Conservation (phyloP, 805 yeast species). For the Clavispora fructus region DNA sequence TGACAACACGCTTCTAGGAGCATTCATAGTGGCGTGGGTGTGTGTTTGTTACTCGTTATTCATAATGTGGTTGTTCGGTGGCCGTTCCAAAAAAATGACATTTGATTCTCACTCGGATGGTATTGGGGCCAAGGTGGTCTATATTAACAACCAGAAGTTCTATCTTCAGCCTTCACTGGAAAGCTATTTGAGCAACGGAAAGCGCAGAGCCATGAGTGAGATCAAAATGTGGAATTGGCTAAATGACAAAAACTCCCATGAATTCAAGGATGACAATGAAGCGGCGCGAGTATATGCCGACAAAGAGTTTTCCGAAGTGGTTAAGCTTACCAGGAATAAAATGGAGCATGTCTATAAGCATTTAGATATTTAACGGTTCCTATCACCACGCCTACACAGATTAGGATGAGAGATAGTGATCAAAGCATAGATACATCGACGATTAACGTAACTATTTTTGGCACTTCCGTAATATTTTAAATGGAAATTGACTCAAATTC, state of each 20-base stretch:
- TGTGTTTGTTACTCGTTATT: slow-evolving; percentile 8
- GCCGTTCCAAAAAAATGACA: neutral
- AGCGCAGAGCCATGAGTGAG: slow-evolving; percentile 1
- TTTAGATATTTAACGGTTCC: neutral
- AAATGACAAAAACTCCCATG: neutral
- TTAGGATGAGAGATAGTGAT: neutral
- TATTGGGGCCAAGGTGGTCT: neutral
- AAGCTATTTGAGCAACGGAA: slow-evolving; percentile 6
- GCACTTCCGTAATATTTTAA: too few relatives aligned
- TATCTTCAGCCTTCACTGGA: slow-evolving; percentile 9
- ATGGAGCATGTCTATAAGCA: slow-evolving; percentile 10
- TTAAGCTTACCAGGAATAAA: slow-evolving; percentile 11
- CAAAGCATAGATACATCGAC: neutral
- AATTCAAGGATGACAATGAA: neutral
- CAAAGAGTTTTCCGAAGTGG: slow-evolving; percentile 11
- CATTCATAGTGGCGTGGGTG: slow-evolving; percentile 1
- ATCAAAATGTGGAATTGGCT: slow-evolving; percentile 16
- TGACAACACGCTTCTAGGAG: slow-evolving; percentile 7
- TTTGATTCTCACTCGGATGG: neutral
- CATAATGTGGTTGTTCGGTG: slow-evolving; percentile 1
- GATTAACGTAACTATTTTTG: too few relatives aligned
- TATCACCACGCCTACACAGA: neutral
- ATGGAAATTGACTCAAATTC: too few relatives aligned
- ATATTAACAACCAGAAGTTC: slow-evolving; percentile 4
- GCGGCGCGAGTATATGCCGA: neutral